These are phyloP conservation scores for Nephelium lappaceum DNA, from an alignment of 345 rosid species.

Conservation along the genomic window DNA sequence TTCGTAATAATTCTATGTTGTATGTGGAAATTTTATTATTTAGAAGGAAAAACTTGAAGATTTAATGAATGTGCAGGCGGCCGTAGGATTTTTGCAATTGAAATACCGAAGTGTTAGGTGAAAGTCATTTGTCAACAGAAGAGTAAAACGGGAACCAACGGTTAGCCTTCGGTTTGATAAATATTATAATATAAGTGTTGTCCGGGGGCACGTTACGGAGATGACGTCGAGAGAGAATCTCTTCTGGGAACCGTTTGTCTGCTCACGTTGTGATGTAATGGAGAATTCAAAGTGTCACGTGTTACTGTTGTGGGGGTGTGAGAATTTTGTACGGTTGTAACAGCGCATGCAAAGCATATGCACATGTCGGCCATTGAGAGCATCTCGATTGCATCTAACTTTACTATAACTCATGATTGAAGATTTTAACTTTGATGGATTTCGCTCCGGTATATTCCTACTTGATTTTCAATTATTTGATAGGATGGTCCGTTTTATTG, in stretches of 20 bases:
- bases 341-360: neutral
- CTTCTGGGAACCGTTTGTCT: neutral
- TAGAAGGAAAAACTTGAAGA: too few species aligned
- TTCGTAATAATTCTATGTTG: too few species aligned
- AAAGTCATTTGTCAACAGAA: neutral
- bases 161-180: neutral
- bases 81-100: too few species aligned
- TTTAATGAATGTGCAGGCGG: too few species aligned
- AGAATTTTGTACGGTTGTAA: neutral
- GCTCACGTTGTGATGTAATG: neutral
- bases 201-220: neutral
- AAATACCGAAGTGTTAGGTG: too few species aligned
- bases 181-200: neutral
- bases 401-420: neutral
- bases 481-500: too few species aligned
- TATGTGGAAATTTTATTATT: too few species aligned
- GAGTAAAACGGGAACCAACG: neutral
- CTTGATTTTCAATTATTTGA: neutral
- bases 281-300: neutral
- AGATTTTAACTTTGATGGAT: neutral
- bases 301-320: neutral
- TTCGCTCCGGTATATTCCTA: neutral
- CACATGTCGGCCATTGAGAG: neutral
- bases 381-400: neutral
- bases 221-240: conserved; percentile 4